A percentile compares a stretch with the other conserved stretches of the same genome.
Evolutionary conservation across 2,329 filamentous ascomycete genomes (phyloP).

Genomic region (Ambrosiella cleistominuta): DNA sequence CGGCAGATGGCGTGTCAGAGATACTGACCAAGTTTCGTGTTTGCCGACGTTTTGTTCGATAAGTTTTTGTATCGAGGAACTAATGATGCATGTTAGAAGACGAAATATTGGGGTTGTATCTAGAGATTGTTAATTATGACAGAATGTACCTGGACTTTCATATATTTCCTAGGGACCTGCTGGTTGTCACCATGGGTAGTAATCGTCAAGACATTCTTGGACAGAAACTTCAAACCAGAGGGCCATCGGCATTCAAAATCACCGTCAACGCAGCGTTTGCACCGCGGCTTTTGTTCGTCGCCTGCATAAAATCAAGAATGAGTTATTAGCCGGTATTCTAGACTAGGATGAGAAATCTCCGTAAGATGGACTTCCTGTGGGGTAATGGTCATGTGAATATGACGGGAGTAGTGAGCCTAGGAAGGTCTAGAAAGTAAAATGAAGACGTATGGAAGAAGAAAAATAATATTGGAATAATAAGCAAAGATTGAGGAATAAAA

Average conservation of each 20-base stretch:
- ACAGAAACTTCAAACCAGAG: conserved; percentile 28
- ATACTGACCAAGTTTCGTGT: too few relatives aligned
- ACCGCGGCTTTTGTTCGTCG: conserved; percentile 32
- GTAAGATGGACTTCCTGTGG: too few relatives aligned
- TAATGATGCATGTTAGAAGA: not conserved
- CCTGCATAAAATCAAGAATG: conserved; percentile 20
- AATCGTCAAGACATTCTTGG: conserved; percentile 23
- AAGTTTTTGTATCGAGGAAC: not conserved
- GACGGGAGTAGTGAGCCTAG: not conserved
- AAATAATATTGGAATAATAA: not conserved
- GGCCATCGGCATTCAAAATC: conserved; percentile 32
- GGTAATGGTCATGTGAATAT: not conserved
- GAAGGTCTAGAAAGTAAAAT: not conserved
- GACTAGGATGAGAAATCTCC: not conserved
- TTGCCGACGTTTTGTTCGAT: too few relatives aligned
- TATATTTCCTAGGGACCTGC: conserved; percentile 4
- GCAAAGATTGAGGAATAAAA: not conserved
- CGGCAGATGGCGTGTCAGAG: too few relatives aligned
- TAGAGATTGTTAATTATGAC: not conserved
- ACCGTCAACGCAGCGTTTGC: conserved; percentile 29
- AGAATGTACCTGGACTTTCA: not conserved
- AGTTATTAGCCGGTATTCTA: not conserved
- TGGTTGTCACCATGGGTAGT: not conserved
- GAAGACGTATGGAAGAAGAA: not conserved
- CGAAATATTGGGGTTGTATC: not conserved